Evolutionary conservation across 2,329 filamentous ascomycete species (phyloP).

Genomic region (Penicillium sp.): DNA sequence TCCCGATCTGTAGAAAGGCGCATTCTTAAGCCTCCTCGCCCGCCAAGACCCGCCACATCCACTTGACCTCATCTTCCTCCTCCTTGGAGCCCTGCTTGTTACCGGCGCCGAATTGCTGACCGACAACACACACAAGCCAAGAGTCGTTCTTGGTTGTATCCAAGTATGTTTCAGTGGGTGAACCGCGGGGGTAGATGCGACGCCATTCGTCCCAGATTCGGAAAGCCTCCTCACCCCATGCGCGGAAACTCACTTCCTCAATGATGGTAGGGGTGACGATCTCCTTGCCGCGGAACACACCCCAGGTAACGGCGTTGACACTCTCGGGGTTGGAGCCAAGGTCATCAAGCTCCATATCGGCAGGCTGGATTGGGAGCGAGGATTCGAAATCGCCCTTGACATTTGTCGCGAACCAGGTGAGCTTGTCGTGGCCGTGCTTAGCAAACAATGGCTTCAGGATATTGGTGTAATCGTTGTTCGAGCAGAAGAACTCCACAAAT

Average conservation of each 20-base stretch:
- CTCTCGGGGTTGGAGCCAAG: conserved; percentile 44
- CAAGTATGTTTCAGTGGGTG: conserved; percentile 68
- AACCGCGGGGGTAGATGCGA: conserved; percentile 74
- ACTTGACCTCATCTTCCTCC: conserved; percentile 39
- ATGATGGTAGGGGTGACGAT: conserved; percentile 97
- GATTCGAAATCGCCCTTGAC: conserved; percentile 72
- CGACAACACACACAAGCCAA: conserved; percentile 77
- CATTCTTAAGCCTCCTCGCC: conserved; percentile 21
- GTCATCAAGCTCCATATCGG: conserved; percentile 34
- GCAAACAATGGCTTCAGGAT: conserved; percentile 62
- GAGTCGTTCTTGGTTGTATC: conserved; percentile 64
- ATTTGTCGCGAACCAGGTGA: conserved; percentile 88
- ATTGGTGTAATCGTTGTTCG: conserved; percentile 65
- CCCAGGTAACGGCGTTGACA: conserved; percentile 96
- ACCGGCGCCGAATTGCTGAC: conserved; percentile 46
- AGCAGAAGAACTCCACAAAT: conserved; percentile 94
- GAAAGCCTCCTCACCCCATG: conserved; percentile 95
- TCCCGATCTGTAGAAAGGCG: neutral
- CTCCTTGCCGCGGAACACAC: conserved; percentile 90
- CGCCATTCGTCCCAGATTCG: conserved; percentile 95
- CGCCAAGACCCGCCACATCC: conserved; percentile 40
- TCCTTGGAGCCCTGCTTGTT: conserved; percentile 38
- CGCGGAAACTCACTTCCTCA: conserved; percentile 87
- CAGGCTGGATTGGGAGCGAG: conserved; percentile 39
- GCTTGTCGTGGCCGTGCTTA: conserved; percentile 58